Base-by-base conservation (phyloP, 495 filamentous ascomycete genomes). In the Astrocystis sublimbata region DNA sequence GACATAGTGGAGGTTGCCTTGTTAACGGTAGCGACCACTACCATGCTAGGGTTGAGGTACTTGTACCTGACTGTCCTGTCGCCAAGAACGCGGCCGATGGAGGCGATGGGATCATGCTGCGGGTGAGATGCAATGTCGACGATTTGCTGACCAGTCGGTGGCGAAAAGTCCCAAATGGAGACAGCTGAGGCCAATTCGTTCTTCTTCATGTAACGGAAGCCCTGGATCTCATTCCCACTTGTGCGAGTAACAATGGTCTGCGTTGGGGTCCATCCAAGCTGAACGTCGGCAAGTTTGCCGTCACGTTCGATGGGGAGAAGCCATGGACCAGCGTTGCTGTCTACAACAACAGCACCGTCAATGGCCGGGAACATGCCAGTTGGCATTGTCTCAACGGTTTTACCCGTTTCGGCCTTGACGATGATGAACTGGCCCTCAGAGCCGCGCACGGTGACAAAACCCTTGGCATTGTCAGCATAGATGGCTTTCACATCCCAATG, bases 21-120 rank as follows among this genome's bases (percentile, higher is more conserved):
- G 56, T 88, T 77, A 17, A 87, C 78, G 7, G 92, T 84, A 1
- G 91, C 90, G 53, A 97, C 79, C 0, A 96, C 84, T 6, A 92
- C 78, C 5, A 93, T 79, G 74, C 98, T 97, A 1, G 90, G 88
- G 75, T 92, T 94, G 24, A 99, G 78, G 72, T 97, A 97, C 78
- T 99, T 99, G 84, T 98, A 99, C 61, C 96, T 82, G 41, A 99
- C 94, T 1, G 87, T 89, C 19, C 94, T 88, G 68, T 98, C 88
- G 52, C 92, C 92, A 33, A 98, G 85, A 19, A 96, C 94, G 61
- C 91, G 89, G 46, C 96, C 94, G 59, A 99, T 97, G 0, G 94
- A 97, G 9, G 96, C 93, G 43, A 97, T 88, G 3, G 91, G 91
- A 62, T 98, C 93, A 65, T 94, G 88, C 6, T 81, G 65, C 13